Percentiles rank a stretch among this genome's conserved stretches.
phyloP scores from a whole-genome alignment of 345 rosid genomes.

The Salix purpurea region DNA sequence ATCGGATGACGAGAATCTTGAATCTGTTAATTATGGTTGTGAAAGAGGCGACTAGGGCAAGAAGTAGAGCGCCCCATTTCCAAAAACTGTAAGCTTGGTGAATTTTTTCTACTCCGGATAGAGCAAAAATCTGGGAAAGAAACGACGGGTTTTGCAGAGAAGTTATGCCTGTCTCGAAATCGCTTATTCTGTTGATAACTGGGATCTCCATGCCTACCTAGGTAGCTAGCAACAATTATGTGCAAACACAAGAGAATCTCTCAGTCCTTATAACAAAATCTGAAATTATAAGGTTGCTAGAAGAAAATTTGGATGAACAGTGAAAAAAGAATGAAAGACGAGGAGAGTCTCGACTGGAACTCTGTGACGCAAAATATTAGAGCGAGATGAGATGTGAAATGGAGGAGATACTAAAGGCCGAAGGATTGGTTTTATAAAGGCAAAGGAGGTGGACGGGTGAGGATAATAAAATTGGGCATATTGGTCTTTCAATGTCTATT shows the following conservation, averaged over 20 bases:
- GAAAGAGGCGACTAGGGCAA: conserved; percentile 61
- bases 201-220: conserved; percentile 52
- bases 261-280: neutral
- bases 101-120: conserved; percentile 31
- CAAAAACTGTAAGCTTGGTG: conserved; percentile 39
- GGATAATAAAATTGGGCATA: neutral
- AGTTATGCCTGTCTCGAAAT: conserved; percentile 48
- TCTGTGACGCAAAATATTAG: neutral
- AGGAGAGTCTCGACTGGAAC: neutral
- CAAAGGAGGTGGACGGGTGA: neutral
- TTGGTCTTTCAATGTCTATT: neutral
- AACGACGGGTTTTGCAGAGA: conserved; percentile 32
- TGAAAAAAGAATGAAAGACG: neutral
- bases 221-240: neutral
- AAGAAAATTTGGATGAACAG: neutral
- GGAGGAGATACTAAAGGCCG: neutral
- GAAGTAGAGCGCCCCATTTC: conserved; percentile 67
- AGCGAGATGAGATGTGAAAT: neutral
- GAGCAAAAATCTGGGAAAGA: conserved; percentile 27
- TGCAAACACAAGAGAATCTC: neutral
- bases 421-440: conserved; percentile 24
- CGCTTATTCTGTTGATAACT: conserved; percentile 51
- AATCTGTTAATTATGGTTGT: conserved; percentile 40
- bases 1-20: conserved; percentile 38
- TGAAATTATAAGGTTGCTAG: neutral